Percentiles rank a stretch among this genome's conserved stretches.
phyloP scores from a whole-genome alignment of 768 basidiomycete species.

The Amanita phalloides region DNA sequence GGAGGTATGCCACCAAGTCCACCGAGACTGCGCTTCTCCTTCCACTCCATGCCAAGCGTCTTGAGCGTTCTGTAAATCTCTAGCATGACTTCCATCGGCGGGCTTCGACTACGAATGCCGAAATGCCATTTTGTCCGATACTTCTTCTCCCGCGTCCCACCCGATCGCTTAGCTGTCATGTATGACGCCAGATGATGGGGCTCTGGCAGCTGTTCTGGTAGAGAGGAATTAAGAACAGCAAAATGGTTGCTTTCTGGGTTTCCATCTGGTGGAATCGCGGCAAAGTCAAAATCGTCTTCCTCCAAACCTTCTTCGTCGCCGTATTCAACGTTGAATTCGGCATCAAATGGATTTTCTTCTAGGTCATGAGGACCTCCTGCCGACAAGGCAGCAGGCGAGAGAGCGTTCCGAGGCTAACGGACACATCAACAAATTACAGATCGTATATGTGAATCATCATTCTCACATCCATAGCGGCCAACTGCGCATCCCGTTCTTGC shows the following conservation, averaged over 20 bases:
- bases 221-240: conserved; percentile 82
- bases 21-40: conserved; percentile 74
- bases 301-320: conserved; percentile 36
- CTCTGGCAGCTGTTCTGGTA: conserved; percentile 51
- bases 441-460: conserved; percentile 10
- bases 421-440: conserved; percentile 7
- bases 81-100: conserved; percentile 99
- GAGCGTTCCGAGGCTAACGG: conserved; percentile 52
- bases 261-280: conserved; percentile 11
- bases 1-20: conserved; percentile 49
- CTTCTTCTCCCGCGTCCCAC: conserved; percentile 41
- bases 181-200: conserved; percentile 68
- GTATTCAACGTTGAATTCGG: conserved; percentile 57
- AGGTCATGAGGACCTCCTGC: conserved; percentile 38
- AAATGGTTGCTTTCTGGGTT: conserved; percentile 50
- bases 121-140: conserved; percentile 95
- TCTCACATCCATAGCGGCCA: conserved; percentile 72
- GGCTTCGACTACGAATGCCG: conserved; percentile 87
- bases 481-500: conserved; percentile 74
- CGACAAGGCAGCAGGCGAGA: conserved; percentile 59
- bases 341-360: conserved; percentile 75
- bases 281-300: conserved; percentile 28
- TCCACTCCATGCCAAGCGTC: conserved; percentile 94
- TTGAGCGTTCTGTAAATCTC: conserved; percentile 94
- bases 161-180: conserved; percentile 41